Evolutionary conservation across 2,329 filamentous ascomycete species (phyloP).

Genomic region (Trichoderma atrobrunneum): DNA sequence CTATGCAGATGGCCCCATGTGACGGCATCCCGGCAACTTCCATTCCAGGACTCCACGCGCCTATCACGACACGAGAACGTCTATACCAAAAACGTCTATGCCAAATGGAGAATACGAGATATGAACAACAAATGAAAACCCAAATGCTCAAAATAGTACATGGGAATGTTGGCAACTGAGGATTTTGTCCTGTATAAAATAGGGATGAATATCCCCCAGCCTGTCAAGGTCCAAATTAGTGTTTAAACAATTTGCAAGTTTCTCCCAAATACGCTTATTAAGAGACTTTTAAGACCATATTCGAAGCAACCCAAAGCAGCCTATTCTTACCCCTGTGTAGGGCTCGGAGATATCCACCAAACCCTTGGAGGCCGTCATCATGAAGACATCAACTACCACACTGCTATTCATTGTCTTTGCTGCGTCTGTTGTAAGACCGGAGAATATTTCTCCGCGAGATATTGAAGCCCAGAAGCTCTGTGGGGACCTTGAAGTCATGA

Average conservation of each 20-base stretch:
- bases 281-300: neutral
- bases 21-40: neutral
- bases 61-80: neutral
- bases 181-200: neutral
- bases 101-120: neutral
- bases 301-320: neutral
- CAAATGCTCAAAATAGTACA: neutral
- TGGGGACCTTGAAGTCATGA: neutral
- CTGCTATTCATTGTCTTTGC: neutral
- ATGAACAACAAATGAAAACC: neutral
- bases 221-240: neutral
- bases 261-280: neutral
- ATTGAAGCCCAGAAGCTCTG: neutral
- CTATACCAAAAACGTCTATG: neutral
- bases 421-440: neutral
- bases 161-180: neutral
- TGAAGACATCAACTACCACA: neutral
- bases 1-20: neutral
- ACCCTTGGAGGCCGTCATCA: neutral
- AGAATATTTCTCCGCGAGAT: neutral
- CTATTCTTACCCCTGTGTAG: neutral
- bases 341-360: neutral
- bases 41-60: neutral
- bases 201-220: neutral
- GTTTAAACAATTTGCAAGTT: neutral